Percentiles rank a stretch among this genome's conserved stretches.
These are phyloP conservation scores for Odontarrhena argentea DNA, from an alignment of 345 rosid species.

Conservation along the genomic window DNA sequence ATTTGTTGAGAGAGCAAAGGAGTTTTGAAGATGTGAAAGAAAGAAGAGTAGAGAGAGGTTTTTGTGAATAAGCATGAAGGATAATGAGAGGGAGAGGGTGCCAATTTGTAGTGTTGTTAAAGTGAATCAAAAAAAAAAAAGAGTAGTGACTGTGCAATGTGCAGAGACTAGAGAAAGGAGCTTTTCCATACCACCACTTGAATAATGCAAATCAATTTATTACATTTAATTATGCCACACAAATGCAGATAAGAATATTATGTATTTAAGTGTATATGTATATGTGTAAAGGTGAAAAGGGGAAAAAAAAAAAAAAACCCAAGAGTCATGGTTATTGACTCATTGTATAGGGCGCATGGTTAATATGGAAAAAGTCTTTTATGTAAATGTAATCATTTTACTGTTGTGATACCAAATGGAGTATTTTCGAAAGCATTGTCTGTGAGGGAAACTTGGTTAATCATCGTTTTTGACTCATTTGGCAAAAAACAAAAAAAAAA, in stretches of 20 bases:
- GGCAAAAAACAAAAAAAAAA: conserved; percentile 12
- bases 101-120: conserved; percentile 45
- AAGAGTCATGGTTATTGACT: no score
- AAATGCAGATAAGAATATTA: conserved; percentile 34
- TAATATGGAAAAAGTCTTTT: conserved; percentile 13
- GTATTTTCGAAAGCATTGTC: conserved; percentile 32
- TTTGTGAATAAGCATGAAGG: conserved; percentile 44
- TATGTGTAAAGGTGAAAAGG: conserved; percentile 14
- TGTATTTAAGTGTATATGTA: background rate
- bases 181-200: conserved; percentile 45
- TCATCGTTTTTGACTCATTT: conserved; percentile 40
- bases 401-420: conserved; percentile 24
- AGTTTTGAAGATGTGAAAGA: conserved; percentile 27
- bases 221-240: conserved; percentile 11
- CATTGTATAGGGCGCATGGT: conserved; percentile 28
- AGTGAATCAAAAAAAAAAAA: conserved; percentile 34
- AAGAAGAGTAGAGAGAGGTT: conserved; percentile 27
- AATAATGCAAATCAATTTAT: conserved; percentile 27
- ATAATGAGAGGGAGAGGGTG: conserved; percentile 40
- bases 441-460: conserved; percentile 22
- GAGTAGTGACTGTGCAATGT: conserved; percentile 39
- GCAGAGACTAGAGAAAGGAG: conserved; percentile 35
- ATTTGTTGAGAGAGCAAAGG: background rate
- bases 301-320: background rate
- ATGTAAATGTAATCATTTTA: conserved; percentile 11